Base-by-base conservation (phyloP, 2,329 filamentous ascomycete genomes). In the Scedosporium boydii region DNA sequence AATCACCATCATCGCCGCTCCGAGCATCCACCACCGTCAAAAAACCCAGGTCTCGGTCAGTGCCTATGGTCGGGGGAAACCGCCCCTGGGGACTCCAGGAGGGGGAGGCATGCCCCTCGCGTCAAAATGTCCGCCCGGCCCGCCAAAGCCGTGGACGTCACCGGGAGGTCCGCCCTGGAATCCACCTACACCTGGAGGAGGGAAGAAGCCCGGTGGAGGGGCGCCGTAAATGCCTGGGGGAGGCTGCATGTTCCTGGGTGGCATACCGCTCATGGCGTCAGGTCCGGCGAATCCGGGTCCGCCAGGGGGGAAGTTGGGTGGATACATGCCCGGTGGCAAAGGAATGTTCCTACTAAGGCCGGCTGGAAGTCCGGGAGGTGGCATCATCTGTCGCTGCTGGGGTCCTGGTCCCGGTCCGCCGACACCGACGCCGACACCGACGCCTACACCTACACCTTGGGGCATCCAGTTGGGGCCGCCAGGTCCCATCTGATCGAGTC, bases 141-240 rank as follows among this genome's bases (percentile, higher is more conserved):
- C 59, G 12, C 55, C 55, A n/a, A 58, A 58, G 27, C 55, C 55
- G 12, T 34, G 26, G 26, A 58, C 29, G 16, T 58, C 55, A 46
- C 14, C 29, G 1, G 60, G 60, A 7, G 60, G 60, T 14, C 51
- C 51, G 6, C 60, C 60, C 55, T 62, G 60, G 42, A 62, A 62
- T 38, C 79, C 82, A 56, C 75, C 79, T 70, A 86, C 80, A 10
- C 78, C 81, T 1, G 81, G 81, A 14, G 79, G 83, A 4, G 85
- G 76, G 68, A 83, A 85, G 18, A 78, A 81, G 4, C 76, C 76
- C 6, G 78, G 80, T 5, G 74, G 75, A 6, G 74, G 75, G 5
- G 78, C 80, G 23, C 74, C 77, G 65, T 79, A 84, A 68, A 85
- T 84, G 10, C 82, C 82, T 1, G 84, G 85, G 4, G 85, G 85